phyloP scores from a whole-genome alignment of 2,329 filamentous ascomycete species.

The Shiraia bambusicola region DNA sequence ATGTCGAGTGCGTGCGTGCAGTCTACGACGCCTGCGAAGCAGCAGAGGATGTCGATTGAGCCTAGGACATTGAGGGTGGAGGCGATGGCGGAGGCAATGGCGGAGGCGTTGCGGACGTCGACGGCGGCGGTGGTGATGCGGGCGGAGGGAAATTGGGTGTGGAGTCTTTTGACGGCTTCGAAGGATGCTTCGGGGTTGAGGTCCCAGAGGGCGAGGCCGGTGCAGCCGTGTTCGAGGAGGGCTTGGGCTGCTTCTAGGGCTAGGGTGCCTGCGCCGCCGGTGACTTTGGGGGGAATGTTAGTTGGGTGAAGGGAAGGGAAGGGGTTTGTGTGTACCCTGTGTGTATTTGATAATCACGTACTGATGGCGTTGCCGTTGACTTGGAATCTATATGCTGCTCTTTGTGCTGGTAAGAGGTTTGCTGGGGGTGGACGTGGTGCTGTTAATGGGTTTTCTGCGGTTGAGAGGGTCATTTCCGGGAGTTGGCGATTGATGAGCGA shows the following conservation, averaged over 20 bases:
- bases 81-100: slow-evolving; percentile 45
- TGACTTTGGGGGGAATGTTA: slow-evolving; percentile 50
- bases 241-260: slow-evolving; percentile 61
- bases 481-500: slow-evolving; percentile 48
- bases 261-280: slow-evolving; percentile 66
- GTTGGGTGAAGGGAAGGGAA: neutral
- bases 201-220: slow-evolving; percentile 63
- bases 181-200: slow-evolving; percentile 50
- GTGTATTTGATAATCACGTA: slow-evolving; percentile 39
- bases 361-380: slow-evolving; percentile 57
- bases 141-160: slow-evolving; percentile 56
- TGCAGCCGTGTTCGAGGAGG: slow-evolving; percentile 67
- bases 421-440: slow-evolving; percentile 49
- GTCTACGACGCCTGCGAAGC: slow-evolving; percentile 69
- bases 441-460: slow-evolving; percentile 47
- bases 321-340: slow-evolving; percentile 15
- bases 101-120: slow-evolving; percentile 60
- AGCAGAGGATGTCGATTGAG: slow-evolving; percentile 58
- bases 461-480: slow-evolving; percentile 54
- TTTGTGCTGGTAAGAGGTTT: slow-evolving; percentile 44
- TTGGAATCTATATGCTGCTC: slow-evolving; percentile 52
- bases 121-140: slow-evolving; percentile 56
- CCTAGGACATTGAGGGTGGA: slow-evolving; percentile 50
- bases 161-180: slow-evolving; percentile 50
- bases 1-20: slow-evolving; percentile 64